Percentiles rank a stretch among this genome's conserved stretches.
phyloP scores from a whole-genome alignment of 2,329 filamentous ascomycete species.

The Grosmannia clavigera region DNA sequence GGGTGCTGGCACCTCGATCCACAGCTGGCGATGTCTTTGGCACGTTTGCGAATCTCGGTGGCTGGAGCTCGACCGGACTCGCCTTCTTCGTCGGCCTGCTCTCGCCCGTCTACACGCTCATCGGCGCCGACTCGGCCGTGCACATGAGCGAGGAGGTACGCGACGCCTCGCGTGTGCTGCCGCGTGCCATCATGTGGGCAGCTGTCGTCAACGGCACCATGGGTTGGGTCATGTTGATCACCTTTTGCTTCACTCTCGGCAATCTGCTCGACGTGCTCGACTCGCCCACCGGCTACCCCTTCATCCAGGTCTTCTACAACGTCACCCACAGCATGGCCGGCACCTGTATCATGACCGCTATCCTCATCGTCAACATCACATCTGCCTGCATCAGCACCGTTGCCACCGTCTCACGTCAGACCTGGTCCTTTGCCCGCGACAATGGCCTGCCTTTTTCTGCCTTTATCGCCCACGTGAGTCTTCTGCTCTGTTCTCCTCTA shows the following conservation, averaged over 20 bases:
- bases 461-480: slow-evolving; percentile 24
- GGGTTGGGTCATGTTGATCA: slow-evolving; percentile 25
- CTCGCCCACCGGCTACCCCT: slow-evolving; percentile 39
- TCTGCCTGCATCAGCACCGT: slow-evolving; percentile 40
- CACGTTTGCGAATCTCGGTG: slow-evolving; percentile 33
- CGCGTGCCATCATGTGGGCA: slow-evolving; percentile 24
- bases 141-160: slow-evolving; percentile 27
- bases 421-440: slow-evolving; percentile 42
- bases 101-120: slow-evolving; percentile 24
- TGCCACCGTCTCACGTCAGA: slow-evolving; percentile 43
- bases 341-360: slow-evolving; percentile 34
- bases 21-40: slow-evolving; percentile 25
- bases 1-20: slow-evolving; percentile 15
- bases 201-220: slow-evolving; percentile 23
- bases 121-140: slow-evolving; percentile 22
- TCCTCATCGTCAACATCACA: slow-evolving; percentile 35
- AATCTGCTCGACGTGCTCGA: slow-evolving; percentile 13
- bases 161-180: slow-evolving; percentile 22
- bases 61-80: slow-evolving; percentile 31
- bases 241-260: slow-evolving; percentile 24
- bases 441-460: slow-evolving; percentile 26
- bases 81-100: slow-evolving; percentile 34
- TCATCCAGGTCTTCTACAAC: slow-evolving; percentile 45
- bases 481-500: not conserved
- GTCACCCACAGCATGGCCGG: slow-evolving; percentile 34